Percentiles rank a stretch among this genome's conserved stretches.
These are phyloP conservation scores for Zychaea mexicana DNA, from an alignment of 371 early-diverging fungal genomes.

Conservation along the genomic window DNA sequence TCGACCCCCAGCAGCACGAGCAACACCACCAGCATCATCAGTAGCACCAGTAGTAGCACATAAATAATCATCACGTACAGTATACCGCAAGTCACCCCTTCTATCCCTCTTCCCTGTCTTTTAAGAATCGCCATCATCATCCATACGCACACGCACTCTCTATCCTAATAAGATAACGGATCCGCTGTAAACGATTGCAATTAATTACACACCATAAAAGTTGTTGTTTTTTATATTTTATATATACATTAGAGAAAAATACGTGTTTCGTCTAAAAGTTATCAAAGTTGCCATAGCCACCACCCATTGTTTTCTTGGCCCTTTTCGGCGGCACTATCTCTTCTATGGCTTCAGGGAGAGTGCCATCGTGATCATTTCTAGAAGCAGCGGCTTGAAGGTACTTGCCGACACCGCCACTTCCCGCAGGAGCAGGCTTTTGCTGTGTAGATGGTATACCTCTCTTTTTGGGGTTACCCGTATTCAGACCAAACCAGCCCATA, in stretches of 20 bases:
- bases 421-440: constrained; percentile 10
- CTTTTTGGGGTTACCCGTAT: constrained; percentile 23
- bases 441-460: not conserved
- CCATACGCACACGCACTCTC: no score
- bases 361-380: constrained; percentile 16
- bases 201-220: no score
- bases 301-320: not conserved
- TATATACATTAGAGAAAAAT: not conserved
- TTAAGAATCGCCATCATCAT: not conserved
- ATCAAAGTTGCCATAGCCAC: constrained; percentile 41
- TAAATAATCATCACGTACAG: not conserved
- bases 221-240: not conserved
- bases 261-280: constrained; percentile 21
- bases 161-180: no score
- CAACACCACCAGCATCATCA: not conserved
- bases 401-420: constrained; percentile 62
- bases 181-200: no score
- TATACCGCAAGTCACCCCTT: not conserved
- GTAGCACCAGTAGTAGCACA: not conserved
- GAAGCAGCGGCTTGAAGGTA: constrained; percentile 52
- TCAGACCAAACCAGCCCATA: constrained; percentile 78
- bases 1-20: not conserved
- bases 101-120: not conserved
- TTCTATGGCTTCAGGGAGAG: constrained; percentile 20
- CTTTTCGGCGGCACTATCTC: no score